Base-by-base conservation (phyloP, 2,329 filamentous ascomycete species). In the Colletotrichum chrysophilum region DNA sequence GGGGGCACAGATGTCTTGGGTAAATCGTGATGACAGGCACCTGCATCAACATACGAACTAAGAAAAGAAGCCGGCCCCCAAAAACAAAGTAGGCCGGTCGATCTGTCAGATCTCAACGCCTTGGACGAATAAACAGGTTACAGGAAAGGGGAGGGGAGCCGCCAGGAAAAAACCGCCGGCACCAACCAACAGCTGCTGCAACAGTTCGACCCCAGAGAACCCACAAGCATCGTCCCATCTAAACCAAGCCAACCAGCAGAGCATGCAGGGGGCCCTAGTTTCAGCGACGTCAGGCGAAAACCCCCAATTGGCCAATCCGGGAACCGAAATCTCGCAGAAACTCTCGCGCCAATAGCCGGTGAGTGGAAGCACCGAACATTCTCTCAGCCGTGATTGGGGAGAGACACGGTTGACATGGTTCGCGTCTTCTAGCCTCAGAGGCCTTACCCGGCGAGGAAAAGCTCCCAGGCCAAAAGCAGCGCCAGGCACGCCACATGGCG, bases 251-350 rank as follows among this genome's bases (percentile, higher is more conserved):
- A 18, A 13, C 58, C 16, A 43, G 16, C 18, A 18, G 9, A 43
- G 0, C 0, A 13, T 7, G 34, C 60, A 38, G 55, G 68, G 72
- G 52, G 16, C 12, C 61, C 61, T 56, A 28, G 72, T 61, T 62
- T 71, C 55, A 62, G 68, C 72, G 62, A 71, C 68, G 72, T 66
- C 61, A 75, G 52, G 36, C 18, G 8, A 43, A 43, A 48, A 10
- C 4, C 7, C 28, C 55, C 62, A 48, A 73, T 75, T 72, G 69
- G 69, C 70, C 69, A 58, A 56, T 24, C 32, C 32, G 55, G 7
- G 28, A 43, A 36, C 14, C 36, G 26, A 72, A 73, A 75, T 67
- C 69, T 75, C 73, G 73, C 73, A 68, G 56, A 75, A 75, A 64
- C 58, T 34, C 28, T 75, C 70, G 73, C 73, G 61, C 36, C 64